Evolutionary conservation across 805 yeast species (phyloP), one percentile per base, ranked within the genome.

Genomic region (Ogataea pini): DNA sequence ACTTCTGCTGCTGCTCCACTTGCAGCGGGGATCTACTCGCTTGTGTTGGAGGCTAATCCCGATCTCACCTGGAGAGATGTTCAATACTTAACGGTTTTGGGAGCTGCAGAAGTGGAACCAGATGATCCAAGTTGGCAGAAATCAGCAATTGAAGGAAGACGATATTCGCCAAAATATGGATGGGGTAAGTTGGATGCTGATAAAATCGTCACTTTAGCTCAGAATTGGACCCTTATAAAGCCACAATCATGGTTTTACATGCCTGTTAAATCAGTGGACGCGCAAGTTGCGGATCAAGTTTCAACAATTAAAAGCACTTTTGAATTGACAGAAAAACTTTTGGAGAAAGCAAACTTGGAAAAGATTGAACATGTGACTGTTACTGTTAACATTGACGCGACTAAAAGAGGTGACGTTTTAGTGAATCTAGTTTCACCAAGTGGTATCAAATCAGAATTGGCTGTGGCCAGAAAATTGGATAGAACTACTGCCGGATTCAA

Each of bases 1-100:
- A 94, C 99, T 0, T 92, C 98, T 18, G 99, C 99, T 0, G 97
- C 99, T 13, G 99, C 99, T 0, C 99, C 99, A 0, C 75, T 94
- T 48, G 98, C 97, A 0, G 97, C 98, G 0, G 99, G 98, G n/a
- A 77, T 94, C 1, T 89, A 87, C 64, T 80, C 97, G 0, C 72
- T 94, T 44, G 88, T 88, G 2, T 72, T 94, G 43, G 83, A 85
- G 57, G 90, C 85, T 3, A 86, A 96, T 55, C 96, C 97, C 1
- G 77, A 84, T 4, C 76, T 94, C 47, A 87, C 97, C 0, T 94
- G 99, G 99, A 79, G 99, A 64, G 99, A 94, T 64, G 76, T 91
- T 47, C 99, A 94, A 69, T 89, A 91, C 60, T 73, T 94, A 17
- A 79, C 88, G 2, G 82, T 92, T 13, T 68, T 82, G 43, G 77